Evolutionary conservation across 805 yeast species (phyloP), one percentile per base, ranked within the genome.

Genomic region (Wilhelminamyces savonicus): DNA sequence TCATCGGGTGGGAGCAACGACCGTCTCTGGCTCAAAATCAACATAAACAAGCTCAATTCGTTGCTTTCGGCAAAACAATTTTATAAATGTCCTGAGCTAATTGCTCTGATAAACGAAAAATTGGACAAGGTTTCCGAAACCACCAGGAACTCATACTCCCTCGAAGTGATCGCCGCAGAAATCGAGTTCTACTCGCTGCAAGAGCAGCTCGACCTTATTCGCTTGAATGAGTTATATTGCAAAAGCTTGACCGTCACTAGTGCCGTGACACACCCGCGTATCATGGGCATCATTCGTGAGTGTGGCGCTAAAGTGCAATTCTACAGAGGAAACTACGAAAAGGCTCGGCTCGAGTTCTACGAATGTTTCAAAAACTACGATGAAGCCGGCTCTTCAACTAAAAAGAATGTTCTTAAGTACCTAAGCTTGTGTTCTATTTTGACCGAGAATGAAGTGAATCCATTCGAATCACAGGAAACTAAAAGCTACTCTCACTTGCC

Each of bases 231-330:
- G 28, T 57, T 78, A 13, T 74, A 80, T 39, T 53, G 61, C 16
- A 58, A 71, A 36, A 56, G 65, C 31, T 31, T 43, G 12, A 37
- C 52, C 5, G 59, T 78, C 13, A 68, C 71, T 6, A 62, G 77
- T 0, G 82, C 84, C 2, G 78, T 82, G 3, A 82, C 87, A 1
- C 94, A 85, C 45, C 87, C 94, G 1, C 62, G 70, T 27, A 76
- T 81, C 16, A 62, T 77, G 52, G 95, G 90, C 2, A 71, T 79
- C n/a, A 70, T 84, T 16, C 69, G 75, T 37, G 90, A 83, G 49
- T 78, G 85, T 40, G 84, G 86, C 0, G 94, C 87, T 2, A 69
- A 75, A 30, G 66, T 83, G 39, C 69, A 72, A 28, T 76, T 82
- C 67, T 62, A 71, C 36, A 69, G 72, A 28, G 70, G 69, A 10